Base-by-base conservation (phyloP, 768 basidiomycete species). In the Fomitopsis serialis region DNA sequence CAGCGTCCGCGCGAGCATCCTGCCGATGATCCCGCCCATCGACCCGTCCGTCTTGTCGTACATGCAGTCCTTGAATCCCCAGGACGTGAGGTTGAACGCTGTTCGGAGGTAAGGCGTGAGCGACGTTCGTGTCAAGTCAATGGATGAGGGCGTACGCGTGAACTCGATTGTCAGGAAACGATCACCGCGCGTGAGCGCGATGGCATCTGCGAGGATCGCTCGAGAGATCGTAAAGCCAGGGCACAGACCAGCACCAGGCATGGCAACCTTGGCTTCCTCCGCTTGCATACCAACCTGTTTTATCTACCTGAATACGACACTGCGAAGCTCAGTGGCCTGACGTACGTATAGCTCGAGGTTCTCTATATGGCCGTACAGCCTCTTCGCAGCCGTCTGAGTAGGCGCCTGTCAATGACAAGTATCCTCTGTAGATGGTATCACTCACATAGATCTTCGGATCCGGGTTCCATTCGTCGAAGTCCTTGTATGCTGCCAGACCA, bases 181-280 rank as follows among this genome's bases (percentile, higher is more conserved):
- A 64, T 93, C 91, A 7, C 91, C 65, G 29, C 90, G 80, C 27
- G 79, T 81, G 53, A 92, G 72, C 56, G 77, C 81, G 34, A 91
- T 84, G 1, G 89, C 89, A 63, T 91, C 89, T 11, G 84, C 76
- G 13, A 94, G 73, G 57, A 94, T 92, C n/a, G 89, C 87, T 42
- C 91, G 77, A 7, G 89, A 89, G 58, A 89, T 85, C 4, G 91
- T 92, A 70, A 83, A 91, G 24, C 89, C 87, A 4, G 89, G 89
- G 65, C 89, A 91, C 4, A 92, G 64, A 11, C 89, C 90, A 6
- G 87, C 83, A 7, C 89, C 91, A 1, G 81, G 77, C 22, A 74
- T 74, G 6, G 82, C 78, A 2, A 60, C 48, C 63, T 91, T 92
- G 2, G 85, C 63, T 59, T 90, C 74, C 65, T 92, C 90, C 5